These are phyloP conservation scores for Cocos nucifera DNA, from an alignment of 176 grass and related monocot genomes.

Conservation along the genomic window DNA sequence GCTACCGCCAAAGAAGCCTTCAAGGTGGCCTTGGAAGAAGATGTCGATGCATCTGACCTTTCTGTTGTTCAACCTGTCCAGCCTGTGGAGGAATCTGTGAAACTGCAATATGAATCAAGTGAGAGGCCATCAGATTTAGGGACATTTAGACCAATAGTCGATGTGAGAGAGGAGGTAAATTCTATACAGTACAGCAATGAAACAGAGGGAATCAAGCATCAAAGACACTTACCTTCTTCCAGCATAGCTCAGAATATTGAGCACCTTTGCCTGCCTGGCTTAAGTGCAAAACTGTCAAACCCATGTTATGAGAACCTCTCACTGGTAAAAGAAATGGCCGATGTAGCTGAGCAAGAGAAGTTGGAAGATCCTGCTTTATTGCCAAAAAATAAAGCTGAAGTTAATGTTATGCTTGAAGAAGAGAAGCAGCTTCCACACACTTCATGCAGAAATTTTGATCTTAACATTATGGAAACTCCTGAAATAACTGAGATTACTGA, in stretches of 20 bases:
- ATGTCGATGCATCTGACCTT: slow-evolving; percentile 3
- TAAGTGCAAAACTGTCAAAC: background rate
- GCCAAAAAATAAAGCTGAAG: slow-evolving; percentile 17
- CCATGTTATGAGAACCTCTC: background rate
- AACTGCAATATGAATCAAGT: slow-evolving; percentile 14
- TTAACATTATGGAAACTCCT: slow-evolving; percentile 27
- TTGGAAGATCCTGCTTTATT: background rate
- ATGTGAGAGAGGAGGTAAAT: background rate
- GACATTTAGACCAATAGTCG: slow-evolving; percentile 2
- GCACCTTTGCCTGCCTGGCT: background rate
- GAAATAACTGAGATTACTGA: slow-evolving; percentile 16
- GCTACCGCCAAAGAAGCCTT: too few species aligned
- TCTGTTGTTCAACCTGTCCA: slow-evolving; percentile 24
- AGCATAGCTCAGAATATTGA: background rate
- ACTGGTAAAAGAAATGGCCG: too few species aligned
- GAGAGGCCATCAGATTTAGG: background rate
- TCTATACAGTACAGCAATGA: slow-evolving; percentile 2
- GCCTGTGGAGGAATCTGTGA: slow-evolving; percentile 15
- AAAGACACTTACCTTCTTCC: background rate
- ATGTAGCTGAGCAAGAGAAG: slow-evolving; percentile 1
- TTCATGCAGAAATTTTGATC: slow-evolving; percentile 39
- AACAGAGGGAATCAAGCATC: background rate
- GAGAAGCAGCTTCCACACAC: slow-evolving; percentile 33
- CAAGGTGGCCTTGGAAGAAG: background rate
- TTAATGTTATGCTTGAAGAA: slow-evolving; percentile 11